These are phyloP conservation scores for Globisporangium nodosum DNA, from an alignment of 352 stramenopile genomes.

Conservation along the genomic window DNA sequence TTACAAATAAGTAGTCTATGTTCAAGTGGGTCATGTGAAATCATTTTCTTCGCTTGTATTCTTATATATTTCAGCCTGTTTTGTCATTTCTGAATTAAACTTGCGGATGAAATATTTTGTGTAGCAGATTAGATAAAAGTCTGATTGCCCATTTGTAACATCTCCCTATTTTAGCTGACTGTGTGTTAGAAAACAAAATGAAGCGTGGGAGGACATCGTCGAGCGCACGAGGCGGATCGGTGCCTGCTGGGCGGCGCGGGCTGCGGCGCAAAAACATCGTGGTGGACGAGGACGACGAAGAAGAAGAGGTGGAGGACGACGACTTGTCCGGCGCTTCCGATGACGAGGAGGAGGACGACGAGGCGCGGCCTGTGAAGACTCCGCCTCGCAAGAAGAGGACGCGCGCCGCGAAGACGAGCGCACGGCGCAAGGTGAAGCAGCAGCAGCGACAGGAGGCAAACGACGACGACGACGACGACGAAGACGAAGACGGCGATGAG, in stretches of 20 bases:
- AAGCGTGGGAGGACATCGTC: too few relatives aligned
- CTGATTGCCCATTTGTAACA: too few relatives aligned
- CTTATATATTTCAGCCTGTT: too few relatives aligned
- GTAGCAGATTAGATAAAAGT: too few relatives aligned
- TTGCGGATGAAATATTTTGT: too few relatives aligned
- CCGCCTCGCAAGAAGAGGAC: conserved; percentile 30
- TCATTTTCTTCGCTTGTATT: too few relatives aligned
- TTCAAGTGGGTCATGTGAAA: too few relatives aligned
- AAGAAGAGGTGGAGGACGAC: conserved; percentile 21
- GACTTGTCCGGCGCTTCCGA: conserved; percentile 2
- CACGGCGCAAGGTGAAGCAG: conserved; percentile 22
- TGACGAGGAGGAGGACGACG: conserved; percentile 19
- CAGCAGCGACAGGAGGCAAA: conserved; percentile 22
- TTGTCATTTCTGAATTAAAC: too few relatives aligned
- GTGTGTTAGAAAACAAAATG: too few relatives aligned
- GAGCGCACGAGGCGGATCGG: too few relatives aligned
- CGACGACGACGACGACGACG: conserved; percentile 39
- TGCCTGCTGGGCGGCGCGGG: conserved; percentile 27
- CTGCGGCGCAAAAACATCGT: conserved; percentile 75
- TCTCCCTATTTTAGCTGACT: too few relatives aligned
- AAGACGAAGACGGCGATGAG: conserved; percentile 38
- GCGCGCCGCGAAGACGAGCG: conserved; percentile 23
- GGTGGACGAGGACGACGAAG: conserved; percentile 21
- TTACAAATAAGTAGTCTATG: too few relatives aligned
- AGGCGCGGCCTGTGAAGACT: conserved; percentile 14